A percentile compares a stretch with the other conserved stretches of the same genome.
These are phyloP conservation scores for Yamadazyma buinensis DNA, from an alignment of 1,139 yeast species.

Conservation along the genomic window DNA sequence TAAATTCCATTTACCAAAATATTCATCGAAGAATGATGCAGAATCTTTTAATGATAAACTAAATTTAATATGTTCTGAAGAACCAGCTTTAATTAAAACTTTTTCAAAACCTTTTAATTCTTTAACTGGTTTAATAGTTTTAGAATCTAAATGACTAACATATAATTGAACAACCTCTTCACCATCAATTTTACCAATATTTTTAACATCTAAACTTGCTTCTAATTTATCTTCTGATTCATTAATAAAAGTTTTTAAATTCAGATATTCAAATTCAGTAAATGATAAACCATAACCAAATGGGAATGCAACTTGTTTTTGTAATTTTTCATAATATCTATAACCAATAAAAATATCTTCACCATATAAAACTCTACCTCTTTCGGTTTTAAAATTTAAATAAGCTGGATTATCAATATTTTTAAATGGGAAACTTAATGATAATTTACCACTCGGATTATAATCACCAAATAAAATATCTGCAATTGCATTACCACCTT, in stretches of 20 bases:
- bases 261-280: conserved; percentile 33
- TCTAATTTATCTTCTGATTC: conserved; percentile 9
- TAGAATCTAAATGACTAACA: conserved; percentile 32
- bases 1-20: conserved; percentile 32
- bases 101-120: conserved; percentile 54
- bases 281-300: conserved; percentile 63
- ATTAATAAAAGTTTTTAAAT: conserved; percentile 11
- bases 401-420: conserved; percentile 41
- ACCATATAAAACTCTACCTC: conserved; percentile 52
- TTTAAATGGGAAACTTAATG: conserved; percentile 41
- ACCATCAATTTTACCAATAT: conserved; percentile 37
- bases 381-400: conserved; percentile 27
- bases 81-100: conserved; percentile 38
- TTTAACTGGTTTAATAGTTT: conserved; percentile 46
- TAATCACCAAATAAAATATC: conserved; percentile 21
- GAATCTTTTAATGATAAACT: conserved; percentile 40
- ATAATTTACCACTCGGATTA: conserved; percentile 25
- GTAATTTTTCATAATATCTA: conserved; percentile 50
- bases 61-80: conserved; percentile 28
- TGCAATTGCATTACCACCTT: conserved; percentile 19
- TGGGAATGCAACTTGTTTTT: conserved; percentile 46
- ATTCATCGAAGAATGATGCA: conserved; percentile 49
- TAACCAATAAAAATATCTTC: conserved; percentile 57
- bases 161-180: conserved; percentile 46
- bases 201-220: conserved; percentile 30